Evolutionary conservation across 1,284 basidiomycete genomes (phyloP), one percentile per base, ranked within the genome.

Genomic region (Erythrobasidium hasegawianum): DNA sequence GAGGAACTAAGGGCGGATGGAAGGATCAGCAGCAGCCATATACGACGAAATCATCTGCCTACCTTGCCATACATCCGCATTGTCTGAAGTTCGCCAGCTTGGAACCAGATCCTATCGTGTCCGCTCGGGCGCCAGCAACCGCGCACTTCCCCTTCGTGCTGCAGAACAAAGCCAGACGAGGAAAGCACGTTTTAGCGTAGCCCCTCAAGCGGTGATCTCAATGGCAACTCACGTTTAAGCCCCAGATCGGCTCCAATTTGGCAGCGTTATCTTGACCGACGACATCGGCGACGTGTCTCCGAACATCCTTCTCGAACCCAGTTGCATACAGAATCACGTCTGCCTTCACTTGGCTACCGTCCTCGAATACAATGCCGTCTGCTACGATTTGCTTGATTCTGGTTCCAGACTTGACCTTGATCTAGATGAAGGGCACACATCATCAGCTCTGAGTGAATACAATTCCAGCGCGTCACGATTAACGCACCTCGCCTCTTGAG

Each of bases 271-370:
- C 18, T 10, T 58, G 45, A 11, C 62, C 55, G 43, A 65, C 50
- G 47, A 65, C 57, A 20, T 56, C 49, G 8, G 43, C 26, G 2
- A 58, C 22, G 4, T 47, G n/a, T n/a, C 57, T 43, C 10, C 62
- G 62, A 10, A 40, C 47, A 45, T 65, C 62, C 24, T 65, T 65
- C 47, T 57, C 56, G 56, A 57, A 65, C 22, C 62, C 62, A 5
- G 62, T 65, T n/a, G 40, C 41, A 14, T 41, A 65, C 1, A 47
- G 27, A 5, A 65, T 50, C 11, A 58, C 56, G 41, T 65, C 62
- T 16, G 56, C 62, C 26, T 47, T 45, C 2, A 65, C 45, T 14
- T 58, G 24, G 27, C 26, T 50, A 10, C 62, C 62, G 27, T 65
- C 62, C 16, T 26, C 38, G 20, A 65, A 58, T 18, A 50, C 45